phyloP scores from a whole-genome alignment of 2,329 filamentous ascomycete genomes.

The Penicillium sp. region DNA sequence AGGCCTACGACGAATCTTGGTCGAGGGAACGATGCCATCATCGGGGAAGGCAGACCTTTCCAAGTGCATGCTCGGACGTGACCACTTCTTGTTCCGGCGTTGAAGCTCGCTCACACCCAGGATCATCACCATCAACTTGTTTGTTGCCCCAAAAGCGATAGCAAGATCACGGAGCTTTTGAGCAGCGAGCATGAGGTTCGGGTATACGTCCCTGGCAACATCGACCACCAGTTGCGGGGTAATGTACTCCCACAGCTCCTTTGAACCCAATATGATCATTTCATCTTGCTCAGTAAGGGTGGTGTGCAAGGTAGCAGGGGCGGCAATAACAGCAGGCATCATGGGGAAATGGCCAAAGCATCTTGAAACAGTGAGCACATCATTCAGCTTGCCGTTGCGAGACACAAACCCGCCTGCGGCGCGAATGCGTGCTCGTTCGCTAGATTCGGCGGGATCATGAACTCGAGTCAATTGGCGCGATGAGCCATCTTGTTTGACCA shows the following conservation, averaged over 20 bases:
- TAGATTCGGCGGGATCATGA: constrained; percentile 86
- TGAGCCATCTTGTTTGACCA: constrained; percentile 85
- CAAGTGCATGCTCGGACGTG: constrained; percentile 83
- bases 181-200: constrained; percentile 89
- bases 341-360: constrained; percentile 94
- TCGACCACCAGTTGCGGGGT: constrained; percentile 89
- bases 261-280: constrained; percentile 86
- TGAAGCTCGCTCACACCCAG: constrained; percentile 90
- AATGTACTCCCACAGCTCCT: constrained; percentile 93
- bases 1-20: constrained; percentile 64
- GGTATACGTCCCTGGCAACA: constrained; percentile 80
- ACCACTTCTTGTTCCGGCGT: constrained; percentile 73
- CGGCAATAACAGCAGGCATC: constrained; percentile 90
- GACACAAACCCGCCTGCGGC: constrained; percentile 96
- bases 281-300: constrained; percentile 86
- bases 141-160: constrained; percentile 89
- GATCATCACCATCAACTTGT: constrained; percentile 99
- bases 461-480: constrained; percentile 84
- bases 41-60: constrained; percentile 73
- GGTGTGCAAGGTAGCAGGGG: constrained; percentile 77
- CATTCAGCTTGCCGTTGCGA: constrained; percentile 89
- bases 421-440: constrained; percentile 83
- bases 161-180: constrained; percentile 93
- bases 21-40: constrained; percentile 61
- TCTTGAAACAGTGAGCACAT: constrained; percentile 84